phyloP scores from a whole-genome alignment of 805 yeast genomes.

The Barnettozyma siamensis region DNA sequence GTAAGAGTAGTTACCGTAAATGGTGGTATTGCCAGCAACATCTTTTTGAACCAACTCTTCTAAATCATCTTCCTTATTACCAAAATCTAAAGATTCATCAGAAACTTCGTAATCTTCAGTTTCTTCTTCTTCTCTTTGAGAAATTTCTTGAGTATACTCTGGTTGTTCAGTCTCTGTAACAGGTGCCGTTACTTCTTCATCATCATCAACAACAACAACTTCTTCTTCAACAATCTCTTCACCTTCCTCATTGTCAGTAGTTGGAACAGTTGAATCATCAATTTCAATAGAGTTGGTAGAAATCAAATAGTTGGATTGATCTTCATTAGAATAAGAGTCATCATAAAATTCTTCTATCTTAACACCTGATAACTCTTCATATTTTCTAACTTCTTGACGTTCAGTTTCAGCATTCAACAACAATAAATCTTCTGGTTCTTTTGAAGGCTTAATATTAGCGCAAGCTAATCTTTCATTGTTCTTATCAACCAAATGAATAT shows the following conservation, averaged over 20 bases:
- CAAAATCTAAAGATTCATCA: constrained; percentile 3
- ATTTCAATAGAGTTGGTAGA: constrained; percentile 1
- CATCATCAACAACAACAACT: constrained; percentile 6
- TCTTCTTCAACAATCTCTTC: constrained; percentile 1
- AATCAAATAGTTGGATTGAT: not conserved
- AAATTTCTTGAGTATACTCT: constrained; percentile 3
- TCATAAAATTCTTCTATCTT: constrained; percentile 1
- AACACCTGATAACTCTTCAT: constrained; percentile 23
- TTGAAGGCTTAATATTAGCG: constrained; percentile 41
- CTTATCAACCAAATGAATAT: constrained; percentile 43
- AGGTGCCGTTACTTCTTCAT: constrained; percentile 9
- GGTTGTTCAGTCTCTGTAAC: constrained; percentile 1
- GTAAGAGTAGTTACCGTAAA: constrained; percentile 3
- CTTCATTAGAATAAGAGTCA: not conserved
- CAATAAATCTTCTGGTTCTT: constrained; percentile 25
- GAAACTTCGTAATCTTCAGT: not conserved
- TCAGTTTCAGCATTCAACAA: constrained; percentile 24
- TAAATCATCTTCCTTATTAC: constrained; percentile 1
- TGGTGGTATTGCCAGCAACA: not conserved
- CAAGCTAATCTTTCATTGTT: constrained; percentile 56
- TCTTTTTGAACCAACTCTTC: constrained; percentile 11
- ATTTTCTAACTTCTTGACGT: constrained; percentile 21
- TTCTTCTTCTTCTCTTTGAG: constrained; percentile 7
- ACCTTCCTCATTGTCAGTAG: not conserved
- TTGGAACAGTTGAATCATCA: constrained; percentile 1